phyloP scores from a whole-genome alignment of 768 basidiomycete genomes.

The Sporobolomyces pararoseus region DNA sequence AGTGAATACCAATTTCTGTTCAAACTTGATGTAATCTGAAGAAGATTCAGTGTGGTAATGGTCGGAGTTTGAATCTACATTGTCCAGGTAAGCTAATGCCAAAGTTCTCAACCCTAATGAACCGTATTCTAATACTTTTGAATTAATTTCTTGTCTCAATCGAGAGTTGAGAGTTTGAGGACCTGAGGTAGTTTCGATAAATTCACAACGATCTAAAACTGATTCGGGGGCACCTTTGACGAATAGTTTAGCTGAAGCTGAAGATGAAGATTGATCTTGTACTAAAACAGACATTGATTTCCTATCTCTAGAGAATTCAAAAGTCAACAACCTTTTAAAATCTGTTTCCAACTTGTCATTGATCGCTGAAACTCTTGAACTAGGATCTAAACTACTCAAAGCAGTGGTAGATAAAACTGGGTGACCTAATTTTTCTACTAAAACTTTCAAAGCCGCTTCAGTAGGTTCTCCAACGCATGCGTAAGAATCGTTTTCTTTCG shows the following conservation, averaged over 20 bases:
- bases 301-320: conserved; percentile 95
- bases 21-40: conserved; percentile 81
- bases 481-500: conserved; percentile 73
- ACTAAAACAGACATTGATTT: conserved; percentile 99
- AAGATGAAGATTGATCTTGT: conserved; percentile 56
- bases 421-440: conserved; percentile 89
- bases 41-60: conserved; percentile 78
- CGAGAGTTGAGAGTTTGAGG: conserved; percentile 60
- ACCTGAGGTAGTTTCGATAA: conserved; percentile 63
- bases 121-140: conserved; percentile 69
- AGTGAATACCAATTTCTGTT: conserved; percentile 86
- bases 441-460: conserved; percentile 90
- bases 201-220: conserved; percentile 81
- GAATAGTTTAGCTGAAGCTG: conserved; percentile 75
- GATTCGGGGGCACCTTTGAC: conserved; percentile 97
- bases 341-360: conserved; percentile 73
- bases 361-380: conserved; percentile 71
- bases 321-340: conserved; percentile 79
- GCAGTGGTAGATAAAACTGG: conserved; percentile 53
- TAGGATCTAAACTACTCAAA: conserved; percentile 58
- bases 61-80: conserved; percentile 66
- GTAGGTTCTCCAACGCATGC: conserved; percentile 91
- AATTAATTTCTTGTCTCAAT: conserved; percentile 61
- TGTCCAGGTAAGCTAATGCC: conserved; percentile 80
- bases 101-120: conserved; percentile 80